A percentile compares a stretch with the other conserved stretches of the same genome.
Conservation (phyloP, 768 basidiomycete species). For the Russula ochroleuca region DNA sequence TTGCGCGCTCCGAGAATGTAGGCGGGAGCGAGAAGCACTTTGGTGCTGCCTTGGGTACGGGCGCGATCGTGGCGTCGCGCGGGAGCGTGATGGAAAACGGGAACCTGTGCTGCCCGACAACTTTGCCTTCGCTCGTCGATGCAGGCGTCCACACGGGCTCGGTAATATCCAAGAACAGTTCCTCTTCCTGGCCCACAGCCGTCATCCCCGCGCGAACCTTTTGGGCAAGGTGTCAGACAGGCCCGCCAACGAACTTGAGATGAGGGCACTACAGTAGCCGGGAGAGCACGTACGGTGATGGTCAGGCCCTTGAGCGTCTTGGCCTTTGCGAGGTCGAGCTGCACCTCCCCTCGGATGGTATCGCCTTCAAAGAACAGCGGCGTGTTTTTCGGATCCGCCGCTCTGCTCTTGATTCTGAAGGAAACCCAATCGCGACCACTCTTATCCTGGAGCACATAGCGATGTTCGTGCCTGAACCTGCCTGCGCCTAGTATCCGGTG, state of each 20-base stretch:
- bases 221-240: too few relatives aligned
- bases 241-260: too few relatives aligned
- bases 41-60: neutral
- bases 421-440: slow-evolving; percentile 15
- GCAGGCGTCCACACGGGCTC: slow-evolving; percentile 19
- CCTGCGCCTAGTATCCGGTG: neutral
- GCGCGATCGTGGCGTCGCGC: neutral
- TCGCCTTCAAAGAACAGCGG: slow-evolving; percentile 22
- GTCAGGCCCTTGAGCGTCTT: slow-evolving; percentile 22
- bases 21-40: slow-evolving; percentile 16
- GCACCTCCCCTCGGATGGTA: slow-evolving; percentile 17
- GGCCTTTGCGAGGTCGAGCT: slow-evolving; percentile 13
- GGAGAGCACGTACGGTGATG: slow-evolving; percentile 16
- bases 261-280: too few relatives aligned
- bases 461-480: slow-evolving; percentile 3
- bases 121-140: slow-evolving; percentile 3
- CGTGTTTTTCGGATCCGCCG: slow-evolving; percentile 10
- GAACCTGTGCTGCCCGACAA: slow-evolving; percentile 13
- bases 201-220: slow-evolving; percentile 21
- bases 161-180: slow-evolving; percentile 14
- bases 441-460: slow-evolving; percentile 5
- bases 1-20: slow-evolving; percentile 39
- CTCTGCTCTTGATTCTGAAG: slow-evolving; percentile 20
- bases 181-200: slow-evolving; percentile 20
- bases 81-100: slow-evolving; percentile 21